Base-by-base conservation (phyloP, 306 rosid species). In the Erythrophleum fordii region DNA sequence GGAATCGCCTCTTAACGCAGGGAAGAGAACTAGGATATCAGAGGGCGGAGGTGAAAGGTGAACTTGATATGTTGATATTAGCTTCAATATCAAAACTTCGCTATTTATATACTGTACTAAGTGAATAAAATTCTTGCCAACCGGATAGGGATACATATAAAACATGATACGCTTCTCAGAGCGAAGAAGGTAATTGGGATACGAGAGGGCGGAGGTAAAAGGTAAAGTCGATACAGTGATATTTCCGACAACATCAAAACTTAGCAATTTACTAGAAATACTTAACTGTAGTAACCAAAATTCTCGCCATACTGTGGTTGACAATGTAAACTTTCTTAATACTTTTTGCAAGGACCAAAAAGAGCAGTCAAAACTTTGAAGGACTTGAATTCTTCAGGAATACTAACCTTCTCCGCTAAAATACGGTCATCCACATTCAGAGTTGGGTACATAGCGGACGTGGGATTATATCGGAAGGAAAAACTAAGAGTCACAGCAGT, bases 381-480 rank as follows among this genome's bases (percentile, higher is more conserved):
- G 14, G 28, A 4, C 26, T 34, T 8, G 46, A 35, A 35, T 65
- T 18, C 70, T 64, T 34, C 45, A 31, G 6, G 69, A 9, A 0
- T 17, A 37, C 85, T n/a, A 31, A 95, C 99, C 99, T 95, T 95
- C 83, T 95, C 98, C 0, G 99, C 91, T 58, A 95, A 78, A 87
- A 95, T 80, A 8, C 99, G 99, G 70, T 95, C 99, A 49, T 98
- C 99, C 2, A 87, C 97, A 67, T 92, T 90, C 7, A 95, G 94
- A 45, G 98, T 93, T 12, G 99, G 99, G 78, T 42, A 83, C 99
- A 95, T 93, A 17, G 99, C 93, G 76, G 94, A 20, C 22, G 99
- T 93, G 44, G 99, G 98, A n/a, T n/a, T 79, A 95, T 95, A 95
- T 12, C 89, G 88, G 70, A 89, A 93, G 35, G 91, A 83, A 0